These are phyloP conservation scores for Calonectria fujianensis DNA, from an alignment of 2,329 filamentous ascomycete species.

Conservation along the genomic window DNA sequence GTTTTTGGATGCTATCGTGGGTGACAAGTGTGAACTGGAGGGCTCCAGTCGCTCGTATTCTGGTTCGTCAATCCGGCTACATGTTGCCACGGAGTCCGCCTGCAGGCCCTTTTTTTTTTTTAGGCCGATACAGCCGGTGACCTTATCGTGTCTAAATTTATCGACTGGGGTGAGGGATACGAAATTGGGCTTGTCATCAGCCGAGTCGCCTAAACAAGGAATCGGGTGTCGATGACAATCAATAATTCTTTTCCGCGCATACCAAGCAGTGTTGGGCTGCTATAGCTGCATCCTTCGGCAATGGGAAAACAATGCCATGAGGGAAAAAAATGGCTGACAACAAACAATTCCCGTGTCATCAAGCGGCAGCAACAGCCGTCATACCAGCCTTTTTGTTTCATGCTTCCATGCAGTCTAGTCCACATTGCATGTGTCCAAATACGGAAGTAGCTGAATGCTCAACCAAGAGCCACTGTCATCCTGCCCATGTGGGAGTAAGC, in stretches of 20 bases:
- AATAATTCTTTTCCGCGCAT: not conserved
- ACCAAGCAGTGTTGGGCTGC: too few relatives aligned
- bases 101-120: slow-evolving; percentile 15
- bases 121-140: slow-evolving; percentile 8
- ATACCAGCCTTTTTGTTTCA: slow-evolving; percentile 16
- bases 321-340: not conserved
- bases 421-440: slow-evolving; percentile 15
- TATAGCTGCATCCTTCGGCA: not conserved
- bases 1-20: not conserved
- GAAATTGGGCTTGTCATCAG: slow-evolving; percentile 13
- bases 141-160: slow-evolving; percentile 27
- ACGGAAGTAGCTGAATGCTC: not conserved
- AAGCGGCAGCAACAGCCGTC: not conserved
- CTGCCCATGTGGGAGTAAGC: slow-evolving; percentile 2
- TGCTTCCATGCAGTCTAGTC: not conserved
- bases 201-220: slow-evolving; percentile 1
- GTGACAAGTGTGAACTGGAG: slow-evolving; percentile 5
- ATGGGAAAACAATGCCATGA: not conserved
- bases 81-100: slow-evolving; percentile 14
- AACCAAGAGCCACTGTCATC: slow-evolving; percentile 6
- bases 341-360: not conserved
- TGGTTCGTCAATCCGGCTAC: slow-evolving; percentile 14
- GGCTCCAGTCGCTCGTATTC: slow-evolving; percentile 23
- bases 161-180: slow-evolving; percentile 14
- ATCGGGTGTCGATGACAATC: slow-evolving; percentile 13